Base-by-base conservation (phyloP, 768 basidiomycete genomes). In the Boletales sp. region DNA sequence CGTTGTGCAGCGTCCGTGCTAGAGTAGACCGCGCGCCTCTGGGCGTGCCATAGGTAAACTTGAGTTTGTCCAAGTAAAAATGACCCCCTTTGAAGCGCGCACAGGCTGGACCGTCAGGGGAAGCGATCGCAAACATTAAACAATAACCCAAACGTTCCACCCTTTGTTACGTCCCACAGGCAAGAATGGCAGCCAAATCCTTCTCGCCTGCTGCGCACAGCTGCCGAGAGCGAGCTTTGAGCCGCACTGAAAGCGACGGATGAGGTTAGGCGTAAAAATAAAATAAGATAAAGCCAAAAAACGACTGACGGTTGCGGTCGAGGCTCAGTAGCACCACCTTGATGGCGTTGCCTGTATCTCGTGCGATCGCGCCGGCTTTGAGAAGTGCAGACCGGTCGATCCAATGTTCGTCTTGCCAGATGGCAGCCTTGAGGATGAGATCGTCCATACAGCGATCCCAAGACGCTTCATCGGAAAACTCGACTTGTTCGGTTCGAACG, bases 381-480 rank as follows among this genome's bases (percentile, higher is more conserved):
- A 97, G 76, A 65, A 95, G 72, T 4, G 73, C 74, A 0, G 90
- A 85, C 15, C 93, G 83, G 71, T 95, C 90, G 31, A 85, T 73
- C 84, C 93, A 97, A 63, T 97, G 92, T 31, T 92, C 87, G 47
- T 87, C 80, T 62, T 97, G 95, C 90, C 93, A 97, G 43, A 89
- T 78, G 15, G 91, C 94, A 32, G 93, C 88, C 61, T 89, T 86
- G 39, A 98, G 78, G 51, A 99, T 97, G 46, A 94, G 75, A 61
- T 98, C 95, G 62, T 98, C 97, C 90, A 97, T 94, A 52, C 79
- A 91, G 35, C 87, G 78, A 40, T 87, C 86, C 69, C 73, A 72
- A 48, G 63, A 73, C 57, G 53, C 60, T 55, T 71, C 70, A 29
- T 71, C 69, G 19, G 76, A 62, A 62, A 92, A 89, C 54, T 91